Evolutionary conservation across 2,329 filamentous ascomycete species (phyloP).

Genomic region (Arthrobotrys sphaeroides): DNA sequence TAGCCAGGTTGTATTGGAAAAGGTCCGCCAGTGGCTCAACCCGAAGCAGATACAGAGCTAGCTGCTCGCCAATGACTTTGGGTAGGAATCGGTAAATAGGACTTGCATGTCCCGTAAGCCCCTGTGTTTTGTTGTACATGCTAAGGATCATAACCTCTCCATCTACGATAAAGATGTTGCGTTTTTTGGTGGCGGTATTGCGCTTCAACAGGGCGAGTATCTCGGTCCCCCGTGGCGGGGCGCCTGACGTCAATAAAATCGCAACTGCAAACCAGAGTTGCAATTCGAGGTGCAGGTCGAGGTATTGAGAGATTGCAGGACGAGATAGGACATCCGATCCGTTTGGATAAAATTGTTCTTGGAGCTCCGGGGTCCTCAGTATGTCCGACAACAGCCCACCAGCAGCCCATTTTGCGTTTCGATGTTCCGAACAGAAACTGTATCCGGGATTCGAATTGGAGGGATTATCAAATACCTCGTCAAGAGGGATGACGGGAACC

Average conservation of each 20-base stretch:
- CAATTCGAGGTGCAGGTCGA: background rate
- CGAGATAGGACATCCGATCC: background rate
- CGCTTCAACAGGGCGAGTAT: background rate
- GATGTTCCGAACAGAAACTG: background rate
- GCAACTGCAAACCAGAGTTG: background rate
- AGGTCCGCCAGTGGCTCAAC: slow-evolving; percentile 6
- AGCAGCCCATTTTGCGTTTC: background rate
- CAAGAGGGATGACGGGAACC: background rate
- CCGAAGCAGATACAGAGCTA: background rate
- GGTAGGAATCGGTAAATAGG: background rate
- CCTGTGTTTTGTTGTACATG: slow-evolving; percentile 14
- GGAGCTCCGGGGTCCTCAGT: background rate
- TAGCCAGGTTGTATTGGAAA: background rate
- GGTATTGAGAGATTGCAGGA: background rate
- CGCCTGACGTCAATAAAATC: slow-evolving; percentile 5
- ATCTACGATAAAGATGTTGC: slow-evolving; percentile 15
- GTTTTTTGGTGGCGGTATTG: background rate
- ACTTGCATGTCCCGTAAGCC: background rate
- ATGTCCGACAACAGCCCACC: background rate
- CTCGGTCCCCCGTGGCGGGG: slow-evolving; percentile 13
- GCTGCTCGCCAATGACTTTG: background rate
- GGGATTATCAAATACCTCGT: background rate
- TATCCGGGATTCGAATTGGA: background rate
- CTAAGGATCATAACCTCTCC: slow-evolving; percentile 1
- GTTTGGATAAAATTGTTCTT: background rate